phyloP scores from a whole-genome alignment of 2,329 filamentous ascomycete genomes.

The Mycosphaerella sp. region DNA sequence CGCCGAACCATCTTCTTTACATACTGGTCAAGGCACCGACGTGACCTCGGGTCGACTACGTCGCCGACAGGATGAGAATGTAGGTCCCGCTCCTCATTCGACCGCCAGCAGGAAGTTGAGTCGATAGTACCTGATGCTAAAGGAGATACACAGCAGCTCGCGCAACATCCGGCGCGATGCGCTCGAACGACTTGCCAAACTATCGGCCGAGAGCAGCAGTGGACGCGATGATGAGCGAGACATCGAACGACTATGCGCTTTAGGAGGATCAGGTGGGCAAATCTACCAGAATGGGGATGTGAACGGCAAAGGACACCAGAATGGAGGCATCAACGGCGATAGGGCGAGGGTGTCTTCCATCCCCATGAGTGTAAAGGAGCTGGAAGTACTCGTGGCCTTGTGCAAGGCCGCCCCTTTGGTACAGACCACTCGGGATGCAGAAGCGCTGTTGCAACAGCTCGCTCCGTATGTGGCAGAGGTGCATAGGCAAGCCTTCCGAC shows the following conservation, averaged over 20 bases:
- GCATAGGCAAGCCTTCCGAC: constrained; percentile 68
- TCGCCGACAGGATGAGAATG: not conserved
- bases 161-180: constrained; percentile 42
- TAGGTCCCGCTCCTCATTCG: not conserved
- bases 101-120: not conserved
- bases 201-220: constrained; percentile 39
- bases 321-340: constrained; percentile 16
- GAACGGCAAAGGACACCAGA: constrained; percentile 3
- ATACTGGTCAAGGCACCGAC: not conserved
- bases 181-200: constrained; percentile 46
- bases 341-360: constrained; percentile 25
- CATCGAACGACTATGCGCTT: constrained; percentile 40
- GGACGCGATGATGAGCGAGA: constrained; percentile 29
- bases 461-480: constrained; percentile 80
- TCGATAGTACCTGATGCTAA: constrained; percentile 1
- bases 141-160: constrained; percentile 18
- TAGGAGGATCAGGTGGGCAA: constrained; percentile 19
- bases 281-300: not conserved
- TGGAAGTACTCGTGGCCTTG: constrained; percentile 83
- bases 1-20: not conserved
- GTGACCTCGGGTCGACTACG: not conserved
- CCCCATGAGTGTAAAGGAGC: constrained; percentile 64
- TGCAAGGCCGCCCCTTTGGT: constrained; percentile 83
- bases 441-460: constrained; percentile 71
- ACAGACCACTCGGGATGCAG: constrained; percentile 63